Evolutionary conservation across 371 early-diverging fungal genomes (phyloP), one percentile per base, ranked within the genome.

Genomic region (Thermomucor indicae-seudaticae): DNA sequence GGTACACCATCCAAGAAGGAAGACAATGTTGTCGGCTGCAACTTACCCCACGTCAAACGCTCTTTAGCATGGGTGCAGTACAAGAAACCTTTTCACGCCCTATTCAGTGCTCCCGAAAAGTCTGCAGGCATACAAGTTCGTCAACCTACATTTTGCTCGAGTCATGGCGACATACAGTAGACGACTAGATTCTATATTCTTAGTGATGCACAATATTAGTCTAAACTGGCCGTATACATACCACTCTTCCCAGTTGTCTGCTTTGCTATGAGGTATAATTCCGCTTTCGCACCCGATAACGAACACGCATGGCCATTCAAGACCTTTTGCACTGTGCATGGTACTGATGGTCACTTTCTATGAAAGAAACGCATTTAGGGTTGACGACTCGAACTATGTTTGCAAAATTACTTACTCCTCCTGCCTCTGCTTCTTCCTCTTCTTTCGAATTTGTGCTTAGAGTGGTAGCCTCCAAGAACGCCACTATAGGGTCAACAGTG

Each of bases 231-330:
- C 40, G 38, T 10, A 22, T 14, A 6, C 55, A 60, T 46, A 60
- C 64, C 47, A 47, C 43, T 79, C 80, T 32, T 76, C 80, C 7
- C 37, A 43, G 24, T 58, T 51, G 2, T 58, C 65, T 51, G 53
- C 57, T 2, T 46, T 60, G 38, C 47, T 44, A 30, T 49, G 58
- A 1, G 85, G 85, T 6, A 83, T 73, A 30, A 79, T 27, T 24
- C 62, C 59, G 6, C 80, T 79, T 43, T 58, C 70, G 25, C 79
- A 75, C 2, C 73, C 71, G n/a, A 66, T 62, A 20, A 79, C 42
- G 55, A 83, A 85, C 0, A 83, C 85, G 25, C 69, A 65, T 22
- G 82, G 77, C 84, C 83, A 84, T 60, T 84, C 85, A 14, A 85
- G 64, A 19, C 83, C 70, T 51, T 84, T 84, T 4, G 84, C 70